phyloP scores from a whole-genome alignment of 805 yeast genomes.

The Pichia deserticola region DNA sequence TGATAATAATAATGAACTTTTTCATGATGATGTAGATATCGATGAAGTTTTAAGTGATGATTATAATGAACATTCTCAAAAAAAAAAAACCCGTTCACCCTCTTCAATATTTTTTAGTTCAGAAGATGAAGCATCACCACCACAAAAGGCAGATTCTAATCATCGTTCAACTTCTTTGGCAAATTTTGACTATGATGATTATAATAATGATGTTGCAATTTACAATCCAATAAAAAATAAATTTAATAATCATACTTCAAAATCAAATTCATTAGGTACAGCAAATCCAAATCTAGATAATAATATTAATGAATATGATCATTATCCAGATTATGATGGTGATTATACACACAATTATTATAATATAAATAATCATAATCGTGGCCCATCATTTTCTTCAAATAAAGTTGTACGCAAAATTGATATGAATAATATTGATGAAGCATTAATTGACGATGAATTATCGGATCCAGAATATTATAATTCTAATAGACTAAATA shows the following conservation, averaged over 20 bases:
- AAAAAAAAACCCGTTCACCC: not conserved
- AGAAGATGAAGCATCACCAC: conserved; percentile 1
- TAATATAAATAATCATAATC: not conserved
- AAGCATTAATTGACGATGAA: conserved; percentile 1
- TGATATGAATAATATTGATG: conserved; percentile 3
- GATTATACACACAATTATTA: not conserved
- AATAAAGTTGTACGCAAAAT: not conserved
- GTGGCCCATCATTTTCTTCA: not conserved
- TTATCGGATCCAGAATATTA: not conserved
- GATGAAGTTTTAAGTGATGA: conserved; percentile 4
- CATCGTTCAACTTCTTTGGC: not conserved
- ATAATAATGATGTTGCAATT: not conserved
- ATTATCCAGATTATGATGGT: conserved; percentile 5
- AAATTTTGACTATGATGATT: conserved; percentile 1
- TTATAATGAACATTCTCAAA: not conserved
- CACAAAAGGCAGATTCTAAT: not conserved
- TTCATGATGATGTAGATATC: not conserved
- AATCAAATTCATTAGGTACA: not conserved
- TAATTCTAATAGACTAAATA: not conserved
- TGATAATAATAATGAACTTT: not conserved
- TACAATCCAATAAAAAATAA: not conserved
- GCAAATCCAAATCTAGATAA: not conserved
- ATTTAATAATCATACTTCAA: not conserved
- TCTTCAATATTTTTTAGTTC: conserved; percentile 1
- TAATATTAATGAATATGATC: not conserved